Evolutionary conservation across 257 asterid species (phyloP), one percentile per base, ranked within the genome.

Genomic region (Ilex asprella): DNA sequence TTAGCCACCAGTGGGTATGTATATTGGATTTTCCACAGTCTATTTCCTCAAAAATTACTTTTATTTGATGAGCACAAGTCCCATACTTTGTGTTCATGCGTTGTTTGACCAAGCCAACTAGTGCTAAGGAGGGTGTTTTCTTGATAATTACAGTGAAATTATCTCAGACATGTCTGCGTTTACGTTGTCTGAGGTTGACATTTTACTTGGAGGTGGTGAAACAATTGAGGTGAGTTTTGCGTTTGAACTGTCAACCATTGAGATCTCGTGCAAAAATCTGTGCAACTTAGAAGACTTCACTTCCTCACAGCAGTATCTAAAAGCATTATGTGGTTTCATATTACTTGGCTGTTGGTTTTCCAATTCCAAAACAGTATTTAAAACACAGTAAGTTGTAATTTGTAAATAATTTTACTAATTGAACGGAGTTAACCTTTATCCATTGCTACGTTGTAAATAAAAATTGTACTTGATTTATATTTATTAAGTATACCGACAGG

Each of bases 151-250:
- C 87, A 89, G 99, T 84, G 82, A 86, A 51, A 62, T 70, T 66
- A 70, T 73, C 66, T 66, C 76, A 55, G 94, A 75, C 57, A 67
- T 82, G 66, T 67, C 95, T 73, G 76, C 77, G 21, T 87, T 80
- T 75, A 60, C 80, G 63, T 67, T 81, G 71, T 84, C 94, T 29
- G 99, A 89, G 83, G 90, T 79, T 74, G 95, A 75, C 64, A 58
- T 84, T 69, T 70, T 77, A 41, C 75, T 93, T 49, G 81, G 68
- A 69, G 95, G 86, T 30, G 94, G 90, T 57, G 92, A 87, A 85
- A 79, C 81, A 21, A 70, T 75, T 58, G 50, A 68, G 97, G 99
- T 93, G 71, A 82, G 95, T 77, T 64, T 63, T 70, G 44, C 62
- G 39, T 8, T 46, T 7, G 52, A 46, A 12, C n/a, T 10, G 52